phyloP scores from a whole-genome alignment of 106 monocot species.

The Apostasia shenzhenica region DNA sequence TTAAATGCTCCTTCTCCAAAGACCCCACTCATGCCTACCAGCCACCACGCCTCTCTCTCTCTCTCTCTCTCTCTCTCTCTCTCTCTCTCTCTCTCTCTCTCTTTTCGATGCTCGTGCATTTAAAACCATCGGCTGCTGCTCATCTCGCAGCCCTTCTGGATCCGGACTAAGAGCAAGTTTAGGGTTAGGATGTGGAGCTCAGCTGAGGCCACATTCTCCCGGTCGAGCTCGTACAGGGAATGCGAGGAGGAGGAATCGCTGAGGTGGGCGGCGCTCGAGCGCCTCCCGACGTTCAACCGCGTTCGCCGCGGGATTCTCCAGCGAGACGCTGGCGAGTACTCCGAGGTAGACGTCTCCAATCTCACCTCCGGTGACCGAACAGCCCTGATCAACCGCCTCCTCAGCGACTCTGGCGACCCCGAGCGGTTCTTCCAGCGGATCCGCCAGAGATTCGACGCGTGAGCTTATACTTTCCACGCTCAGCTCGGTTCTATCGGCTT shows the following conservation, averaged over 20 bases:
- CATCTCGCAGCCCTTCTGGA: background rate
- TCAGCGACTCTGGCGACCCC: conserved; percentile 52
- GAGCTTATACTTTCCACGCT: conserved; percentile 3
- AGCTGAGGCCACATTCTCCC: conserved; percentile 60
- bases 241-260: conserved; percentile 72
- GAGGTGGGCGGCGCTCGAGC: conserved; percentile 86
- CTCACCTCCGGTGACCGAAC: conserved; percentile 49
- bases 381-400: conserved; percentile 58
- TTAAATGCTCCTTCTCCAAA: no score
- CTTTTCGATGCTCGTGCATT: conserved; percentile 9
- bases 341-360: conserved; percentile 63
- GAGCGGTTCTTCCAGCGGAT: conserved; percentile 71
- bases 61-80: background rate
- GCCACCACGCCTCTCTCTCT: background rate
- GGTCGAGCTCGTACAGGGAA: conserved; percentile 52
- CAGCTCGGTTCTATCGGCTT: background rate
- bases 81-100: background rate
- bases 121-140: conserved; percentile 3
- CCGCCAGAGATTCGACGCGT: conserved; percentile 78
- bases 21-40: no score
- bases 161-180: background rate
- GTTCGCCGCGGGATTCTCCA: conserved; percentile 60
- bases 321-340: conserved; percentile 9
- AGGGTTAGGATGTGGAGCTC: conserved; percentile 59
- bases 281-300: conserved; percentile 66